Percentiles rank a stretch among this genome's conserved stretches.
These are phyloP conservation scores for Metschnikowia chrysomelidarum DNA, from an alignment of 805 yeast species.

Conservation along the genomic window DNA sequence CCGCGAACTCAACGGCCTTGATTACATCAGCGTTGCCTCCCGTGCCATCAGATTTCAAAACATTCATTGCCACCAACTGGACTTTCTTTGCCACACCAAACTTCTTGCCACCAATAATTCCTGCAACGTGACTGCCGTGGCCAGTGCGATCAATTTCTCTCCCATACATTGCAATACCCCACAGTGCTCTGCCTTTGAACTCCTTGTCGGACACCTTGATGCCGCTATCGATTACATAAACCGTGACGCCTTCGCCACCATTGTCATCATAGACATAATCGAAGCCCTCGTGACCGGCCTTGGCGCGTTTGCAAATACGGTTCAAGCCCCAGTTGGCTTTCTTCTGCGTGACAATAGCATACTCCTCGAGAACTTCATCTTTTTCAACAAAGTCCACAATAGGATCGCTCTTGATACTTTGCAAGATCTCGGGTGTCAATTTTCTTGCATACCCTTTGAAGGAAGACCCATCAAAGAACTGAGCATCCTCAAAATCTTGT, in stretches of 20 bases:
- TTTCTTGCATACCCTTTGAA: slow-evolving; percentile 21
- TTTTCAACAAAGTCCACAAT: slow-evolving; percentile 23
- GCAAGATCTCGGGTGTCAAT: slow-evolving; percentile 18
- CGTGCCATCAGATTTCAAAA: no score
- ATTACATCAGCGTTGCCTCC: no score
- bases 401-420: slow-evolving; percentile 13
- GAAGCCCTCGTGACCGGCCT: slow-evolving; percentile 16
- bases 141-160: no score
- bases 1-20: no score
- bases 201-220: slow-evolving; percentile 70
- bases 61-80: no score
- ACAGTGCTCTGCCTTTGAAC: slow-evolving; percentile 78
- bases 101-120: no score
- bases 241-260: slow-evolving; percentile 80
- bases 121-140: no score
- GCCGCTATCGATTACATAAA: slow-evolving; percentile 90
- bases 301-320: slow-evolving; percentile 82
- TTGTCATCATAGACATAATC: slow-evolving; percentile 61
- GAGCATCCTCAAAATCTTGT: slow-evolving; percentile 12
- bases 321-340: slow-evolving; percentile 96
- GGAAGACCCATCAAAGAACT: slow-evolving; percentile 11
- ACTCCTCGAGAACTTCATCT: slow-evolving; percentile 19
- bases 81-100: no score
- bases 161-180: no score
- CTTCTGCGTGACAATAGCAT: slow-evolving; percentile 59